phyloP scores from a whole-genome alignment of 305 asterid genomes.

The Rubia tinctorum region DNA sequence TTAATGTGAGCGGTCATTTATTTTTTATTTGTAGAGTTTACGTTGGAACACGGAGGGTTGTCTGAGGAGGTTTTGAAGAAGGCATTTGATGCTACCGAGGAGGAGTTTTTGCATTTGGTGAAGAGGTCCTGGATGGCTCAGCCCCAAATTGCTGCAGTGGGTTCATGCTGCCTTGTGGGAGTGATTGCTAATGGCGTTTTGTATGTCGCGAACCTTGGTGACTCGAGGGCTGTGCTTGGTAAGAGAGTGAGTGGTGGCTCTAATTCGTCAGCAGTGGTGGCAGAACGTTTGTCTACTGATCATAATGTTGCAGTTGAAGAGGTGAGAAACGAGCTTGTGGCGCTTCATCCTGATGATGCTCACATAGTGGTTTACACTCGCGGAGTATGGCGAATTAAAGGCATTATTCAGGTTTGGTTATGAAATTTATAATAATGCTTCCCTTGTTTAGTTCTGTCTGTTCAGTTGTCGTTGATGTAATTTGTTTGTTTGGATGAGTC shows the following conservation, averaged over 20 bases:
- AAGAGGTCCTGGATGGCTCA: conserved; percentile 31
- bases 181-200: conserved; percentile 29
- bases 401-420: conserved; percentile 39
- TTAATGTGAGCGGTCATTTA: background rate
- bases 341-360: conserved; percentile 43
- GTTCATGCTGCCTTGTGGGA: conserved; percentile 45
- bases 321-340: conserved; percentile 38
- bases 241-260: conserved; percentile 21
- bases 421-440: background rate
- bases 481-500: background rate
- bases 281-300: conserved; percentile 36
- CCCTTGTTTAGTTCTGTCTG: background rate
- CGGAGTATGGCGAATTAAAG: conserved; percentile 45
- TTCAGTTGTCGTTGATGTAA: background rate
- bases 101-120: conserved; percentile 36
- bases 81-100: conserved; percentile 34
- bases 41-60: conserved; percentile 32
- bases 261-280: conserved; percentile 22
- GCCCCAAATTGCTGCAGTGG: conserved; percentile 37
- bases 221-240: conserved; percentile 46
- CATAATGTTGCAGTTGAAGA: conserved; percentile 41
- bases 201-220: conserved; percentile 45
- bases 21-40: conserved; percentile 24
- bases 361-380: conserved; percentile 32
- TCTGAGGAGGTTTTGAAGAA: conserved; percentile 39